phyloP scores from a whole-genome alignment of 768 basidiomycete genomes.

The Phylloporus sp. region DNA sequence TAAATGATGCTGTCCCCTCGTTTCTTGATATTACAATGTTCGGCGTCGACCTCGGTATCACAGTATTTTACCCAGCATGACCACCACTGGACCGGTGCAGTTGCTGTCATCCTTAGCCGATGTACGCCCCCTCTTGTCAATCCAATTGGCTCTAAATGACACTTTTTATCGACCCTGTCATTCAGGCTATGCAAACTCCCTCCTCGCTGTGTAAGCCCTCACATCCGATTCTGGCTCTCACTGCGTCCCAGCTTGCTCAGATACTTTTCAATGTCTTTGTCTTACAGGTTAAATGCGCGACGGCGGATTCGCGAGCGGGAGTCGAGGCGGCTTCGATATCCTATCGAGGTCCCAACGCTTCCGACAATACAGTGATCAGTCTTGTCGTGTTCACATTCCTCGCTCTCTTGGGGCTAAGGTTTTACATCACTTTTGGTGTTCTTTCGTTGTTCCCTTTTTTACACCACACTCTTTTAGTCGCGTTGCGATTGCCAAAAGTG shows the following conservation, averaged over 20 bases:
- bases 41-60: neutral
- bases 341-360: conserved; percentile 8
- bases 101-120: conserved; percentile 6
- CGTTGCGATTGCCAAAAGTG: too few relatives aligned
- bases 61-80: conserved; percentile 6
- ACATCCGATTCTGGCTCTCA: too few relatives aligned
- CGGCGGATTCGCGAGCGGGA: conserved; percentile 10
- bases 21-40: neutral
- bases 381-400: neutral
- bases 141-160: too few relatives aligned
- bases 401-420: neutral
- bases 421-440: neutral
- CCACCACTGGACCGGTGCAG: conserved; percentile 10
- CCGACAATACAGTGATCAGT: neutral
- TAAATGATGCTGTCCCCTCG: neutral
- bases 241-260: too few relatives aligned
- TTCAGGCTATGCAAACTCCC: conserved; percentile 12
- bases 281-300: conserved; percentile 7
- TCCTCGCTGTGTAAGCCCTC: conserved; percentile 8
- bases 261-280: too few relatives aligned
- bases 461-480: neutral
- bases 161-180: too few relatives aligned
- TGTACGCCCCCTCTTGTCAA: neutral
- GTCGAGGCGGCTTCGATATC: neutral
- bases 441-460: neutral